Percentiles rank a stretch among this genome's conserved stretches.
Conservation (phyloP, 2,329 filamentous ascomycete species). For the Colletotrichum sp. region DNA sequence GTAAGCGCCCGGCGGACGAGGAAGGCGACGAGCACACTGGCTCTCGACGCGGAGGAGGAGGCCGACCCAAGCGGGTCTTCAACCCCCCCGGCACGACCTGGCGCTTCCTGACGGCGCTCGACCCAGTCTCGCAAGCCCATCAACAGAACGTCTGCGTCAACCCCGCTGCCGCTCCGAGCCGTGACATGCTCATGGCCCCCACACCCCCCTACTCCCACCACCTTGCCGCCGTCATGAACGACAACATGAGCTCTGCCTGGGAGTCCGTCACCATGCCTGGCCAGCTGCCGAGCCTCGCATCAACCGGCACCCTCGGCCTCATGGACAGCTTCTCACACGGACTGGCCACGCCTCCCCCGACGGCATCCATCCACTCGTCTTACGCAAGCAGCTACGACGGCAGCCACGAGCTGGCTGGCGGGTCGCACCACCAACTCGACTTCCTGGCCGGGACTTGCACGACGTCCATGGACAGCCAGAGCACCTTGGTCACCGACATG, state of each 20-base stretch:
- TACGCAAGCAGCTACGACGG: constrained; percentile 52
- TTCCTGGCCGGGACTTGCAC: constrained; percentile 18
- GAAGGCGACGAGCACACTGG: constrained; percentile 32
- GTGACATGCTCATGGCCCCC: constrained; percentile 59
- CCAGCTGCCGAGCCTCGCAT: constrained; percentile 37
- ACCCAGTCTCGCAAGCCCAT: constrained; percentile 64
- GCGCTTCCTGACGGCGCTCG: constrained; percentile 66
- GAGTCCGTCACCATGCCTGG: constrained; percentile 38
- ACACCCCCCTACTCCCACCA: constrained; percentile 51
- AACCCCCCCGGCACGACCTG: constrained; percentile 62
- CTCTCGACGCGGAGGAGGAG: constrained; percentile 6
- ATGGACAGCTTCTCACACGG: constrained; percentile 58
- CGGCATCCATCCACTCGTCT: constrained; percentile 53
- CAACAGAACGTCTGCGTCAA: constrained; percentile 48
- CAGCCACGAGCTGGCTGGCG: constrained; percentile 17
- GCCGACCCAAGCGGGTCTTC: constrained; percentile 36
- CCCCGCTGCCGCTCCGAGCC: constrained; percentile 22
- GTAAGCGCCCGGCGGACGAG: constrained; percentile 15
- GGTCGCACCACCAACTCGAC: constrained; percentile 22
- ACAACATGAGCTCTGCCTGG: constrained; percentile 59
- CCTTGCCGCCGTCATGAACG: constrained; percentile 60
- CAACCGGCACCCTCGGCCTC: constrained; percentile 41
- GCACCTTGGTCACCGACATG: constrained; percentile 21
- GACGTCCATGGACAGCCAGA: constrained; percentile 22
- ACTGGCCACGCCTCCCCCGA: constrained; percentile 62